Conservation (phyloP, 768 basidiomycete species). For the Termitomyces sp. region DNA sequence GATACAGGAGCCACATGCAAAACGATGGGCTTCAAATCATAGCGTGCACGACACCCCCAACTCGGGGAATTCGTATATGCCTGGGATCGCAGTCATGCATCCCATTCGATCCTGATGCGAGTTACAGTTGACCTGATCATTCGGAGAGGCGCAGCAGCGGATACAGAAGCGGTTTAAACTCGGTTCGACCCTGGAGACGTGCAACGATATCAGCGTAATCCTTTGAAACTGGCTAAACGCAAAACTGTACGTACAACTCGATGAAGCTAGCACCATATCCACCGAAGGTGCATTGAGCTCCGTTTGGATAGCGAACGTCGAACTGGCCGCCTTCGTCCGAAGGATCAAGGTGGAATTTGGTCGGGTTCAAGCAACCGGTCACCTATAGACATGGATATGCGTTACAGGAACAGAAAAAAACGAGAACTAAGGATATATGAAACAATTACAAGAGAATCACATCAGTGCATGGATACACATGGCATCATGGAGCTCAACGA, state of each 20-base stretch:
- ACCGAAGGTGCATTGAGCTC: conserved; percentile 50
- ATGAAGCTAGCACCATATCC: conserved; percentile 51
- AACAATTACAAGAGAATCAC: not conserved
- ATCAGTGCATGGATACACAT: not conserved
- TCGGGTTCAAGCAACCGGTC: conserved; percentile 18
- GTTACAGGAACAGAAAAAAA: not conserved
- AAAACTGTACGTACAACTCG: conserved; percentile 30
- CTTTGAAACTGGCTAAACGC: not conserved
- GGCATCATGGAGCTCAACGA: not conserved
- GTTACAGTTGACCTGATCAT: conserved; percentile 48
- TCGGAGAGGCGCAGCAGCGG: conserved; percentile 37
- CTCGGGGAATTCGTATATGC: conserved; percentile 40
- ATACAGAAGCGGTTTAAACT: conserved; percentile 43
- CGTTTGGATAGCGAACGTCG: conserved; percentile 47
- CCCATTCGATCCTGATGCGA: conserved; percentile 46
- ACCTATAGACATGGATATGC: conserved; percentile 7
- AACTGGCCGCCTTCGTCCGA: conserved; percentile 46
- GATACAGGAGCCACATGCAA: not conserved
- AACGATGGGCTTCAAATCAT: not conserved
- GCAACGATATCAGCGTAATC: not conserved
- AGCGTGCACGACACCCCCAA: conserved; percentile 10
- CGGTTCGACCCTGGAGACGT: conserved; percentile 38
- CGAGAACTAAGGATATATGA: not conserved
- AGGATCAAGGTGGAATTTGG: conserved; percentile 13
- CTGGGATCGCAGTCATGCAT: conserved; percentile 40